phyloP scores from a whole-genome alignment of 2,329 filamentous ascomycete species.

The Cercospora nicotianae region DNA sequence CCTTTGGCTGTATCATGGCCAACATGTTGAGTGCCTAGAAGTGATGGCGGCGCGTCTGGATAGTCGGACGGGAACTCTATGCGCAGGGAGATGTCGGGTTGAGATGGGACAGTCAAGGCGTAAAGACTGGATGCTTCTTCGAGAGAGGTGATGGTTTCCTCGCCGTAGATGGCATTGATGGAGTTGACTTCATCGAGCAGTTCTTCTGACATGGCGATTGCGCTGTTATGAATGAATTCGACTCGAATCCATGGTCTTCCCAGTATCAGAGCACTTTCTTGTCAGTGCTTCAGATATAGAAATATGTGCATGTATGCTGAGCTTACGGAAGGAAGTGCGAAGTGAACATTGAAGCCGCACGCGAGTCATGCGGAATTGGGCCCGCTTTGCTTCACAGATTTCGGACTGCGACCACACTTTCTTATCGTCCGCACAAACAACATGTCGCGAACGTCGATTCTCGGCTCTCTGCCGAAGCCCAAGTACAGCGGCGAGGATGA shows the following conservation, averaged over 20 bases:
- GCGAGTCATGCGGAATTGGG: constrained; percentile 5
- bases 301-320: background rate
- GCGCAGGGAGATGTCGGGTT: constrained; percentile 54
- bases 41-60: constrained; percentile 68
- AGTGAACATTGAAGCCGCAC: background rate
- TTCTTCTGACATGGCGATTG: constrained; percentile 39
- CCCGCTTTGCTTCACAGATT: constrained; percentile 8
- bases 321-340: background rate
- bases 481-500: constrained; percentile 91
- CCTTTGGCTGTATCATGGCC: constrained; percentile 66
- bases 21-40: constrained; percentile 77
- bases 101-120: constrained; percentile 67
- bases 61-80: constrained; percentile 73
- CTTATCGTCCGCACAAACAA: background rate
- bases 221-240: background rate
- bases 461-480: constrained; percentile 80
- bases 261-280: background rate
- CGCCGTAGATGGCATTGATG: constrained; percentile 81
- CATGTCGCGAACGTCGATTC: constrained; percentile 57
- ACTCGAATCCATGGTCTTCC: background rate
- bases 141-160: constrained; percentile 55
- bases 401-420: background rate
- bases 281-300: background rate
- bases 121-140: constrained; percentile 43
- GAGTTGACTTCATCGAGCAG: constrained; percentile 74